A percentile compares a stretch with the other conserved stretches of the same genome.
Evolutionary conservation across 2,329 filamentous ascomycete genomes (phyloP).

Genomic region (Alternaria ventricosa): DNA sequence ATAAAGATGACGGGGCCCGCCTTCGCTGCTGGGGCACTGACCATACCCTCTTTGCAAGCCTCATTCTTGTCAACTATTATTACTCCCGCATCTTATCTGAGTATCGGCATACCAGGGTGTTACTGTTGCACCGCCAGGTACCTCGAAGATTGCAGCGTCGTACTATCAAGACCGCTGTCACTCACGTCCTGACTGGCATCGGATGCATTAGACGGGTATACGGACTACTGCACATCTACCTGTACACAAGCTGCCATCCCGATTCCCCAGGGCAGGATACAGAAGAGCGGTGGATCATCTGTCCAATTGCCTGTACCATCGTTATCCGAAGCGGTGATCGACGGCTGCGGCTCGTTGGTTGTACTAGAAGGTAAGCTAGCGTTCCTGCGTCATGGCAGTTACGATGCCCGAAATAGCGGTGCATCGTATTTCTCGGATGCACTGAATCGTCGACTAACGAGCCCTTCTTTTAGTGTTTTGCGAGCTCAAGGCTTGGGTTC

Average conservation of each 20-base stretch:
- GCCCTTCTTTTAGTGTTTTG: neutral
- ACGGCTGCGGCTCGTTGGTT: slow-evolving; percentile 7
- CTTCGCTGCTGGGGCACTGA: neutral
- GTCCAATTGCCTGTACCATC: slow-evolving; percentile 38
- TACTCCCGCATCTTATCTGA: slow-evolving; percentile 9
- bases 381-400: neutral
- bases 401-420: slow-evolving; percentile 4
- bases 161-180: slow-evolving; percentile 8
- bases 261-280: slow-evolving; percentile 9
- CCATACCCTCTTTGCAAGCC: neutral
- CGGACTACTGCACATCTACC: slow-evolving; percentile 3
- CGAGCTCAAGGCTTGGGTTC: neutral
- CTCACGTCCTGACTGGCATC: slow-evolving; percentile 5
- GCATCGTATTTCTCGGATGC: slow-evolving; percentile 2
- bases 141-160: slow-evolving; percentile 25
- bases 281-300: slow-evolving; percentile 37
- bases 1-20: slow-evolving; percentile 2
- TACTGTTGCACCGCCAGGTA: slow-evolving; percentile 12
- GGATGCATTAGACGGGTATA: neutral
- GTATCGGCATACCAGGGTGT: slow-evolving; percentile 1
- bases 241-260: neutral
- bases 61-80: neutral
- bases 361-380: slow-evolving; percentile 4
- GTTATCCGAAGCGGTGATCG: slow-evolving; percentile 11
- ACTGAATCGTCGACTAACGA: neutral